Evolutionary conservation across 805 yeast species (phyloP).

Genomic region (Teunomyces panamensis): DNA sequence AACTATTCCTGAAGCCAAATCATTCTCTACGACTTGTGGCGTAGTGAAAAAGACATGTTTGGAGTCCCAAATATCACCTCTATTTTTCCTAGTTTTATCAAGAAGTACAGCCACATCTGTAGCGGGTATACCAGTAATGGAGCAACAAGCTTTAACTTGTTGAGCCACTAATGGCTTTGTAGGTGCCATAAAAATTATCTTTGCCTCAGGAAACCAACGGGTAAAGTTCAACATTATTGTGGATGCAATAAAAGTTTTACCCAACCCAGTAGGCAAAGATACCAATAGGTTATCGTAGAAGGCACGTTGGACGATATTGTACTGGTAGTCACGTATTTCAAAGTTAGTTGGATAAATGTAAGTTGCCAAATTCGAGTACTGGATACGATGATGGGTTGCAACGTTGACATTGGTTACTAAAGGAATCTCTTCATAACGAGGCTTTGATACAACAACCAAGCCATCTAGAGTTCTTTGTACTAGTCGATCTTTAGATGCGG

Average conservation of each 20-base stretch:
- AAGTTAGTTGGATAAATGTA: slow-evolving; percentile 85
- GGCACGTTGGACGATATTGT: slow-evolving; percentile 70
- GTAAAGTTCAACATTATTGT: slow-evolving; percentile 88
- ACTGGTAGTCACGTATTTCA: slow-evolving; percentile 85
- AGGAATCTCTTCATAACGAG: not conserved
- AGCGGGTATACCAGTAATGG: slow-evolving; percentile 79
- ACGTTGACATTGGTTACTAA: not conserved
- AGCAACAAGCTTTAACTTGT: slow-evolving; percentile 89
- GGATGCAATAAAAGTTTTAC: slow-evolving; percentile 94
- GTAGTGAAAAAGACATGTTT: slow-evolving; percentile 88
- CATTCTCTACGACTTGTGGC: slow-evolving; percentile 95
- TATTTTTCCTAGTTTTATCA: slow-evolving; percentile 52
- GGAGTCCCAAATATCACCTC: slow-evolving; percentile 74
- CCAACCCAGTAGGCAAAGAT: slow-evolving; percentile 96
- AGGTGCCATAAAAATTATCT: slow-evolving; percentile 93
- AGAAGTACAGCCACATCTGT: slow-evolving; percentile 75
- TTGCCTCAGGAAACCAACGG: slow-evolving; percentile 78
- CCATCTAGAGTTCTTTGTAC: slow-evolving; percentile 1
- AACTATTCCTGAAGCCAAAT: slow-evolving; percentile 67
- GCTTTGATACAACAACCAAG: not conserved
- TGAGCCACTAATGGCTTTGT: slow-evolving; percentile 95
- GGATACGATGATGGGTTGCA: slow-evolving; percentile 9
- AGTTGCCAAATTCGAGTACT: slow-evolving; percentile 16
- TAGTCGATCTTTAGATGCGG: not conserved
- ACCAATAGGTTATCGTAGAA: slow-evolving; percentile 73